Evolutionary conservation across 345 rosid genomes (phyloP).

Genomic region (Linum lewisii): DNA sequence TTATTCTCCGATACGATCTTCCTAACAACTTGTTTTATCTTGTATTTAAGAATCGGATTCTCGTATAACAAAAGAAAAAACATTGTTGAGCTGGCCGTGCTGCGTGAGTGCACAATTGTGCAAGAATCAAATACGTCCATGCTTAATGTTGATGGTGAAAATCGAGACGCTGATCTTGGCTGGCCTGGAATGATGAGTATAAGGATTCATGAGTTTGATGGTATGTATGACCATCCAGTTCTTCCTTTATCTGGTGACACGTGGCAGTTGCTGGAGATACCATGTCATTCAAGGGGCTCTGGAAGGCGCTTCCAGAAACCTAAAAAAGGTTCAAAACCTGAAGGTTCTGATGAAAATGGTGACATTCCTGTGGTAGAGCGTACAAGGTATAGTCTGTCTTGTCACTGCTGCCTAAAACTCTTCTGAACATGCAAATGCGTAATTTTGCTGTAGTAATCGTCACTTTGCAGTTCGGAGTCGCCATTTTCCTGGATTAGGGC

Average conservation of each 20-base stretch:
- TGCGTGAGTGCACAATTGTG: constrained; percentile 70
- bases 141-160: constrained; percentile 61
- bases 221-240: constrained; percentile 91
- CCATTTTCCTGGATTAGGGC: constrained; percentile 94
- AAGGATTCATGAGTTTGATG: constrained; percentile 88
- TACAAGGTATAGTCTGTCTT: constrained; percentile 44
- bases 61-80: constrained; percentile 94
- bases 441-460: constrained; percentile 5
- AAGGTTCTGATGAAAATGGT: constrained; percentile 84
- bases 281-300: constrained; percentile 91
- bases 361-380: constrained; percentile 63
- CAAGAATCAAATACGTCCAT: constrained; percentile 49
- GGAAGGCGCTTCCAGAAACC: constrained; percentile 89
- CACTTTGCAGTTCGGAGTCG: constrained; percentile 70
- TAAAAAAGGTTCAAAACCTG: constrained; percentile 86
- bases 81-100: constrained; percentile 83
- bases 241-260: constrained; percentile 88
- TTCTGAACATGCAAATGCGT: constrained; percentile 15
- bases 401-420: constrained; percentile 1
- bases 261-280: constrained; percentile 95
- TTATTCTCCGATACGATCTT: constrained; percentile 8
- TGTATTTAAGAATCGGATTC: constrained; percentile 69
- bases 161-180: constrained; percentile 74
- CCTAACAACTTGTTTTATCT: constrained; percentile 4
- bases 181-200: constrained; percentile 99